Conservation (phyloP, 352 stramenopile genomes). For the Phytophthora crassamura region DNA sequence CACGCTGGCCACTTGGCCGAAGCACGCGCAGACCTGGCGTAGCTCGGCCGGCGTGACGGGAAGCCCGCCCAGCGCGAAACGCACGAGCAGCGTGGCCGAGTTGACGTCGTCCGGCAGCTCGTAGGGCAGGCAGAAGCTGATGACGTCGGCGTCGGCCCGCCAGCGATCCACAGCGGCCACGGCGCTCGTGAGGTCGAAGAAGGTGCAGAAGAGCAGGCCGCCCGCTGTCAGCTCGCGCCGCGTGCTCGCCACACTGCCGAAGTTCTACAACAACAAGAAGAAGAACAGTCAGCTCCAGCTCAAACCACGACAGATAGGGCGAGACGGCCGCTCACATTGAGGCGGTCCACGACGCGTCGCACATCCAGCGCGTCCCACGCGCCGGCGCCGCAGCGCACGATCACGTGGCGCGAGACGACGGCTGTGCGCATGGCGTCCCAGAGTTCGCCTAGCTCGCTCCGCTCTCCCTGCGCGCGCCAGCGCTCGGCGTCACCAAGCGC, state of each 20-base stretch:
- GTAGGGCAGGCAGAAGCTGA: constrained; percentile 76
- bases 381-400: constrained; percentile 52
- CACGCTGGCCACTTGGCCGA: constrained; percentile 79
- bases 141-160: constrained; percentile 43
- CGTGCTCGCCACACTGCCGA: constrained; percentile 60
- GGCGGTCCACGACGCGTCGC: constrained; percentile 50
- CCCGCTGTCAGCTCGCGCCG: constrained; percentile 55
- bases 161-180: constrained; percentile 63
- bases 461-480: constrained; percentile 29
- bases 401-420: constrained; percentile 70
- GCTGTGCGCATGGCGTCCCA: constrained; percentile 61
- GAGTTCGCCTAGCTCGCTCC: constrained; percentile 46
- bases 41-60: constrained; percentile 49
- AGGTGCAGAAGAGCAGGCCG: constrained; percentile 80
- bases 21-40: constrained; percentile 69
- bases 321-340: constrained; percentile 27
- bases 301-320: neutral
- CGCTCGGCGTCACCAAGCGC: constrained; percentile 33
- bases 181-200: constrained; percentile 73
- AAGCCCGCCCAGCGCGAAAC: constrained; percentile 29
- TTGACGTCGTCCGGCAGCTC: constrained; percentile 71
- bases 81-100: constrained; percentile 64
- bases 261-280: constrained; percentile 47
- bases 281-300: neutral
- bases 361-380: constrained; percentile 48